Conservation (phyloP, 2,329 filamentous ascomycete species). For the Fusarium sambucinum region DNA sequence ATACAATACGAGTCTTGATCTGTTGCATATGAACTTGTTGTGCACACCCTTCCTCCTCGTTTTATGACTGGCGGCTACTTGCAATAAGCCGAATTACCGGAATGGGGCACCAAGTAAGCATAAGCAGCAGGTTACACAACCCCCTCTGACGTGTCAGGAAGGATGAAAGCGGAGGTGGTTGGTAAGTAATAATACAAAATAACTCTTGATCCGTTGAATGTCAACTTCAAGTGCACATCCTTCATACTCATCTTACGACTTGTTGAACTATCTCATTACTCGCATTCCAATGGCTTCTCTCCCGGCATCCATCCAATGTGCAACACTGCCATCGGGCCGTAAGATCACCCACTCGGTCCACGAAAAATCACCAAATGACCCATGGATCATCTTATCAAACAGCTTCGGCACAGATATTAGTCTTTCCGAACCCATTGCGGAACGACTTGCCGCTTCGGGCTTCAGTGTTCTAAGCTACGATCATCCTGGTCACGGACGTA, state of each 20-base stretch:
- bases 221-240: background rate
- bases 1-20: too few relatives aligned
- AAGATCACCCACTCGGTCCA: background rate
- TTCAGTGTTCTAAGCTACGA: conserved; percentile 15
- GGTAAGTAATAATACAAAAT: too few relatives aligned
- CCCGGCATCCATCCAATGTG: background rate
- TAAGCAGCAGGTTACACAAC: too few relatives aligned
- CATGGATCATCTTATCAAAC: conserved; percentile 5
- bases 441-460: background rate
- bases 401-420: conserved; percentile 7
- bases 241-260: background rate
- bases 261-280: fast-evolving
- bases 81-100: too few relatives aligned
- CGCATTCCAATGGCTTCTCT: background rate
- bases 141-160: background rate
- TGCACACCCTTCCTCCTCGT: too few relatives aligned
- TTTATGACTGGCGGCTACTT: too few relatives aligned
- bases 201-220: background rate
- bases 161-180: background rate
- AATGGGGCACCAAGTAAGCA: too few relatives aligned
- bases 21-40: too few relatives aligned
- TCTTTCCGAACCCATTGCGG: background rate
- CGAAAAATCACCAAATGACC: fast-evolving
- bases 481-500: conserved; percentile 1
- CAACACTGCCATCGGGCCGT: background rate